A percentile compares a stretch with the other conserved stretches of the same genome.
phyloP scores from a whole-genome alignment of 2,329 filamentous ascomycete species.

The Celoporthe dispersa region DNA sequence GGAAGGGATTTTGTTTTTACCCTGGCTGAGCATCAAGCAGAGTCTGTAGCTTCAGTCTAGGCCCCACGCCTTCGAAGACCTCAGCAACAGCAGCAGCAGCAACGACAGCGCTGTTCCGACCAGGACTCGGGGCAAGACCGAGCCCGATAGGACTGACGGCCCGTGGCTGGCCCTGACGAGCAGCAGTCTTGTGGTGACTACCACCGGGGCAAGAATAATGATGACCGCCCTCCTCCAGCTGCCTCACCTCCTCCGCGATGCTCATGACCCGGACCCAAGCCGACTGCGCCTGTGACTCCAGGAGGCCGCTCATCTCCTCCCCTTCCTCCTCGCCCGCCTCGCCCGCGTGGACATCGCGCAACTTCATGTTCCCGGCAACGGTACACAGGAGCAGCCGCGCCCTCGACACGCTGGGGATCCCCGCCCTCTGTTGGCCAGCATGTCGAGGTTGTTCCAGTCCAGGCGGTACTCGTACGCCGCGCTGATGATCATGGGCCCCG shows the following conservation, averaged over 20 bases:
- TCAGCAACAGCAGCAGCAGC: no score
- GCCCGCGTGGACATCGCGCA: neutral
- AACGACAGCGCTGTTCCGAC: neutral
- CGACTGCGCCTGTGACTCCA: neutral
- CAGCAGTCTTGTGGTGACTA: no score
- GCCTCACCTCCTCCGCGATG: conserved; percentile 8
- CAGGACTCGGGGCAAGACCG: neutral
- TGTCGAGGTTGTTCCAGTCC: conserved; percentile 35
- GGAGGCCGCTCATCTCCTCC: conserved; percentile 27
- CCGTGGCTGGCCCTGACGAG: neutral
- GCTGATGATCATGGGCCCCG: conserved; percentile 38
- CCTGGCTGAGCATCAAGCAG: conserved; percentile 20
- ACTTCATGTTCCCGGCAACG: neutral
- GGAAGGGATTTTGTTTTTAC: neutral
- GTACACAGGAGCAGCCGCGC: conserved; percentile 12
- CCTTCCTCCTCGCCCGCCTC: conserved; percentile 24
- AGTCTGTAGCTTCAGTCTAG: conserved; percentile 3
- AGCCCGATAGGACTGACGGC: neutral
- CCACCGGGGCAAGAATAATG: neutral
- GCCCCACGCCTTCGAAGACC: neutral
- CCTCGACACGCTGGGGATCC: conserved; percentile 5
- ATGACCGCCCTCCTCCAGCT: neutral
- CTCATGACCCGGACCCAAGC: conserved; percentile 1
- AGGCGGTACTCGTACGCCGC: conserved; percentile 39
- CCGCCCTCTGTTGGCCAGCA: conserved; percentile 29